A percentile compares a stretch with the other conserved stretches of the same genome.
Evolutionary conservation across 129 eudicot species (phyloP).

Genomic region (Saposhnikovia divaricata): DNA sequence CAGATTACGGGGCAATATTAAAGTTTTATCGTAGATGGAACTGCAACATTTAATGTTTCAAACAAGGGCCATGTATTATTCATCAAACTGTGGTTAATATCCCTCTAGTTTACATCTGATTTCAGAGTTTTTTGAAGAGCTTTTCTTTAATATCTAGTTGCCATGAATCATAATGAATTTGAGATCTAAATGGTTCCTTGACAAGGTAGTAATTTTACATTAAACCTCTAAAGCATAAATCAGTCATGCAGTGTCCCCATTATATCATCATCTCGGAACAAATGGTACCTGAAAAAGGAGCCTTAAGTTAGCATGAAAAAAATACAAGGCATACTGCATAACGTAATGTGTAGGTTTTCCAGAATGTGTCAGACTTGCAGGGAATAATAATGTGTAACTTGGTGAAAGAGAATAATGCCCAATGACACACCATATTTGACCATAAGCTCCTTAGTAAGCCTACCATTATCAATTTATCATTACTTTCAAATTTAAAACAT

Average conservation of each 20-base stretch:
- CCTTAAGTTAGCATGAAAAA: neutral
- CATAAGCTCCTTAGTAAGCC: neutral
- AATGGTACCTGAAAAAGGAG: constrained; percentile 27
- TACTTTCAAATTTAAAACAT: neutral
- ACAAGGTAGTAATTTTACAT: neutral
- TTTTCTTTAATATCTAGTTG: too few species aligned
- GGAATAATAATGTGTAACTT: constrained; percentile 1
- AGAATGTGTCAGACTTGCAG: neutral
- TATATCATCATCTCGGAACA: constrained; percentile 35
- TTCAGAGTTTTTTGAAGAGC: neutral
- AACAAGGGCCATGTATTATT: neutral
- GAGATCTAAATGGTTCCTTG: neutral
- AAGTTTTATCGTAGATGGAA: neutral
- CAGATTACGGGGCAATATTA: neutral
- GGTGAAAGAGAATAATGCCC: neutral
- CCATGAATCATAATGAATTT: neutral
- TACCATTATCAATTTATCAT: neutral
- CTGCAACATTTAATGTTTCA: neutral
- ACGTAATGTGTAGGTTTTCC: neutral
- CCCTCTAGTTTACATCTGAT: neutral
- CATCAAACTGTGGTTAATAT: neutral
- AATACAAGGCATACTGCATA: neutral
- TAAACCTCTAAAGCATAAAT: constrained; percentile 2
- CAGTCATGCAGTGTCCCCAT: constrained; percentile 34
- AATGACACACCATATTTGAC: constrained; percentile 4